Evolutionary conservation across 805 yeast genomes (phyloP).

Genomic region (Saturnispora besseyi): DNA sequence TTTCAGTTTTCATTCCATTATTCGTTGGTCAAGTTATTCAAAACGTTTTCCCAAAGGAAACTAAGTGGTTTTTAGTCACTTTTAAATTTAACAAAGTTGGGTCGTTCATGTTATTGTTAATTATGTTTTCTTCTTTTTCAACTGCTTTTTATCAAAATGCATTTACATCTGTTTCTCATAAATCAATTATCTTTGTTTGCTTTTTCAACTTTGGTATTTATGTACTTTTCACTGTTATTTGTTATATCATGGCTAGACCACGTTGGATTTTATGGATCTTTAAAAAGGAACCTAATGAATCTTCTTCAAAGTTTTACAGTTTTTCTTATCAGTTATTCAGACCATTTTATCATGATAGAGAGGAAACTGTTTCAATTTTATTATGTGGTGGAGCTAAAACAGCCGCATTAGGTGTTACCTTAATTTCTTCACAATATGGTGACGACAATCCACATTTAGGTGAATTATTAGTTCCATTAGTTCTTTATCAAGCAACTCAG

Average conservation of each 20-base stretch:
- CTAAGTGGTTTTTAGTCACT: conserved; percentile 48
- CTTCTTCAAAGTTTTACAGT: conserved; percentile 36
- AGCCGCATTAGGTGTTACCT: conserved; percentile 83
- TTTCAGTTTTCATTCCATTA: conserved; percentile 70
- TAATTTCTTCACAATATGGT: conserved; percentile 60
- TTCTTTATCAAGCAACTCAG: conserved; percentile 80
- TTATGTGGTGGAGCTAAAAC: conserved; percentile 91
- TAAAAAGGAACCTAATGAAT: conserved; percentile 38
- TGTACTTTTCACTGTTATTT: conserved; percentile 60
- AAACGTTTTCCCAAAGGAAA: conserved; percentile 56
- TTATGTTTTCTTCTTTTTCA: conserved; percentile 55
- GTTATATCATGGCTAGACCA: conserved; percentile 56
- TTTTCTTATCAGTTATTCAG: conserved; percentile 35
- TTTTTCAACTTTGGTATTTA: conserved; percentile 80
- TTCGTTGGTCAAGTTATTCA: conserved; percentile 84
- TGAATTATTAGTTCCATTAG: conserved; percentile 68
- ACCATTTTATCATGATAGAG: conserved; percentile 63
- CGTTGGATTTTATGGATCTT: conserved; percentile 35
- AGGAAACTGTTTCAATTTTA: conserved; percentile 72
- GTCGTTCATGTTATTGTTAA: conserved; percentile 64
- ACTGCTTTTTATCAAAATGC: conserved; percentile 83
- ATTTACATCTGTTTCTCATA: conserved; percentile 43
- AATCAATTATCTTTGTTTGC: conserved; percentile 64
- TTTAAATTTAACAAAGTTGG: conserved; percentile 66
- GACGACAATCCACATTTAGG: conserved; percentile 53